Base-by-base conservation (phyloP, 2,329 filamentous ascomycete genomes). In the Trichoderma simmonsii region DNA sequence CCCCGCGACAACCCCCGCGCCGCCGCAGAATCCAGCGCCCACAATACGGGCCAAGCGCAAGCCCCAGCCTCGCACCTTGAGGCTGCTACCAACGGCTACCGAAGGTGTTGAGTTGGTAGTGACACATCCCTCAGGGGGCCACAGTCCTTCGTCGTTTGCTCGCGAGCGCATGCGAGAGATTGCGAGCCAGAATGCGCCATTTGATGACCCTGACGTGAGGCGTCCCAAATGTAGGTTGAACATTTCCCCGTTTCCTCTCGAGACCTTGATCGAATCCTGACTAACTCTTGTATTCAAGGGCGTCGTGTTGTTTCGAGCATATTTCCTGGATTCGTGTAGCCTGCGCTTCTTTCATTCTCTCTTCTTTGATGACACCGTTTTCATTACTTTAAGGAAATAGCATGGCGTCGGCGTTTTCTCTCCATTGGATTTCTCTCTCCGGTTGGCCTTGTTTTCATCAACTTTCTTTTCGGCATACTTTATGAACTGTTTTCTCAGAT, bases 121-220 rank as follows among this genome's bases (percentile, higher is more conserved):
- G 18, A 73, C 75, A 28, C 75, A 76, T 43, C 74, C 75, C 28
- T 76, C 75, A 39, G 81, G 82, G 26, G 81, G 82, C 32, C 78
- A 78, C 63, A 84, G 83, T 72, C 83, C 83, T 4, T 85, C 83
- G 5, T 83, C 82, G 8, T 82, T 84, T 76, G 82, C 83, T 30
- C 79, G 83, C 61, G 80, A 83, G 73, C 80, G 83, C 21, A 85
- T 85, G 81, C 80, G 82, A 59, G 79, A 83, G 63, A 82, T 85
- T 73, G 83, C 83, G 11, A 80, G 80, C 65, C 82, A 79, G 36
- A 83, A 83, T 61, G 81, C 82, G 67, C 82, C 83, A 39, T 81
- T 85, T 73, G 83, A 83, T 32, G 83, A 85, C 59, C 82, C 82
- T 8, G 83, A 85, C 73, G 77, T 78, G 63, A 77, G 78, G 63